Base-by-base conservation (phyloP, 2,329 filamentous ascomycete genomes). In the Ceratocystis diversiconidia region DNA sequence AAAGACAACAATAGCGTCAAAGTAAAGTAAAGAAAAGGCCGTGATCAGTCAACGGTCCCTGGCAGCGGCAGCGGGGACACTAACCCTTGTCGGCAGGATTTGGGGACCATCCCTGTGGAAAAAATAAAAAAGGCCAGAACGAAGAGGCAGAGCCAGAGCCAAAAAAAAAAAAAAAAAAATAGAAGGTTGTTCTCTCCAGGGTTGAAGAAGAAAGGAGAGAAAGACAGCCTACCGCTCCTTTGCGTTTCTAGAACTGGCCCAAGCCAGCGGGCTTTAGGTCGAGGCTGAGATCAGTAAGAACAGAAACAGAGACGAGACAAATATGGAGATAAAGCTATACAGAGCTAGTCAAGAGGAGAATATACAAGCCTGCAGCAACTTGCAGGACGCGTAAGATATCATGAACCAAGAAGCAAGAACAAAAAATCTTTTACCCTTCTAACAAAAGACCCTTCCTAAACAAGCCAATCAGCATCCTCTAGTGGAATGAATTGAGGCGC, bases 21-120 rank as follows among this genome's bases (percentile, higher is more conserved):
- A 59, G 28, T 59, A 59, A 19, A 59, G 55, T 41, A 41, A 41
- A 41, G 36, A 41, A 59, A 19, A 36, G 62, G 62, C 48, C 48
- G 62, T 50, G 46, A 65, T 65, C 55, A 65, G 61, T 62, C 25
- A 50, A 25, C 61, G 55, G 64, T 65, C 57, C 57, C 64, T 65
- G 64, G 44, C 64, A 65, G 64, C 64, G 64, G 57, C 64, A 65
- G 64, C 64, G 64, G 57, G 43, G 63, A 22, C 55, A 62, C 28
- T 19, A 44, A 65, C 64, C 64, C 64, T 65, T 46, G 64, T 65
- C 57, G 36, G 44, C 19, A 62, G 57, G 64, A 62, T 61, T 59
- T 36, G 22, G 32, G 22, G 22, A 17, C 32, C 59, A 36, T 44
- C 64, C 61, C 17, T 63, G 43, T 63, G 43, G n/a, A 61, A 30